Conservation (phyloP, 2,329 filamentous ascomycete species). For the Tolypocladium tropicale region DNA sequence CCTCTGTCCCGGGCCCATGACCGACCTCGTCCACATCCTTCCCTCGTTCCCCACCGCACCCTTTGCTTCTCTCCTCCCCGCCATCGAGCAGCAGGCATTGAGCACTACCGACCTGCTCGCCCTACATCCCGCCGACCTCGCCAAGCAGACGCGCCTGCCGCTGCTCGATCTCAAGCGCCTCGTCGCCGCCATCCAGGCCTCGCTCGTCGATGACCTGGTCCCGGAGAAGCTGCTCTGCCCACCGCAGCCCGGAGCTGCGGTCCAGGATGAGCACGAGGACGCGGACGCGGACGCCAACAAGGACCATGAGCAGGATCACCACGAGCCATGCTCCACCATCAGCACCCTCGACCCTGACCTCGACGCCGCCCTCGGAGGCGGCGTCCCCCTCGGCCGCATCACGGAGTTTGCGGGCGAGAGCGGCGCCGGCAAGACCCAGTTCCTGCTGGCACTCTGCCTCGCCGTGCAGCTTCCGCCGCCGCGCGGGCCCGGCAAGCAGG, state of each 20-base stretch:
- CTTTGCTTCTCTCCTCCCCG: slow-evolving; percentile 66
- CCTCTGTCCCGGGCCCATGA: slow-evolving; percentile 44
- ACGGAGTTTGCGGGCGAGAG: slow-evolving; percentile 91
- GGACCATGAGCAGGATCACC: neutral
- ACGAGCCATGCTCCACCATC: slow-evolving; percentile 34
- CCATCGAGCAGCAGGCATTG: slow-evolving; percentile 67
- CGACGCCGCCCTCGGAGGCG: slow-evolving; percentile 63
- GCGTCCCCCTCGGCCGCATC: slow-evolving; percentile 70
- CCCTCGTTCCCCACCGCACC: slow-evolving; percentile 65
- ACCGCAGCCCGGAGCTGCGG: neutral
- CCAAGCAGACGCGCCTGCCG: slow-evolving; percentile 75
- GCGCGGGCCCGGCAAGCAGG: slow-evolving; percentile 58
- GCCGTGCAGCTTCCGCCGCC: slow-evolving; percentile 72
- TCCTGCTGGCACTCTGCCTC: slow-evolving; percentile 76
- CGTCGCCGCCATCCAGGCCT: slow-evolving; percentile 53
- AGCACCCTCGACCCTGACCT: slow-evolving; percentile 70
- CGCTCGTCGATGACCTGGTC: slow-evolving; percentile 53
- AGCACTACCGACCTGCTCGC: slow-evolving; percentile 78
- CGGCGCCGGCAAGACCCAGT: slow-evolving; percentile 89
- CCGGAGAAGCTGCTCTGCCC: slow-evolving; percentile 7
- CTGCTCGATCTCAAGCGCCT: slow-evolving; percentile 71
- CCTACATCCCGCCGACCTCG: slow-evolving; percentile 71
- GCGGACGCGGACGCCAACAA: neutral
- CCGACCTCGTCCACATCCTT: slow-evolving; percentile 74
- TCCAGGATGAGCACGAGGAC: neutral